Base-by-base conservation (phyloP, 108 stramenopile genomes). In the Cyclostephanos tholiformis region DNA sequence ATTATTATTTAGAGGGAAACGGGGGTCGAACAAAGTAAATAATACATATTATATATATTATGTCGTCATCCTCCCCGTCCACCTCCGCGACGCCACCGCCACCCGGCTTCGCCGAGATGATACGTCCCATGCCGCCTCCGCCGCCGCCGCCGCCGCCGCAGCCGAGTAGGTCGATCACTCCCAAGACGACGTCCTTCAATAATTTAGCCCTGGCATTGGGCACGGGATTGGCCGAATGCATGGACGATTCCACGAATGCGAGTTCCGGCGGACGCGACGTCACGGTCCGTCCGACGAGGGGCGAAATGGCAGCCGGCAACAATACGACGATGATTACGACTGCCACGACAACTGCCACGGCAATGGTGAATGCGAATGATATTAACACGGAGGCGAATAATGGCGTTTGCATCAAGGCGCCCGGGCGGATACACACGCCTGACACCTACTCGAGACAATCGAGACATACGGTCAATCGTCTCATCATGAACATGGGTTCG, bases 151-250 rank as follows among this genome's bases (percentile, higher is more conserved):
- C 32, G 32, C 2, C 4, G 32, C 32, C 32, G 32, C 2, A 32
- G 27, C 8, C 73, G 41, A 74, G 9, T 23, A 22, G 36, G 36
- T 63, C 32, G 7, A 6, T 26, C 25, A 14, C 53, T 74, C 16
- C 56, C 20, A 35, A 66, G 79, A 71, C 67, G 44, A 82, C 87
- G 23, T 86, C 87, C 32, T 95, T 88, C 48, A 87, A 68, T 44
- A 91, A 95, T 68, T 62, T 95, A 11, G 91, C 91, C 2, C 79
- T 77, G 43, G 86, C 82, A 11, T 67, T 95, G 0, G 94, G 94
- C 0, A 88, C 75, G 4, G 90, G 91, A 11, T 69, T 95, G n/a
- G 90, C 90, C 25, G 89, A 95, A 61, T 88, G 87, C 39, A 92
- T 95, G 86, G 88, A 92, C 27, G 86, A 88, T 74, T 86, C 44